These are phyloP conservation scores for Xylaria castorea DNA, from an alignment of 495 filamentous ascomycete species.

Conservation along the genomic window DNA sequence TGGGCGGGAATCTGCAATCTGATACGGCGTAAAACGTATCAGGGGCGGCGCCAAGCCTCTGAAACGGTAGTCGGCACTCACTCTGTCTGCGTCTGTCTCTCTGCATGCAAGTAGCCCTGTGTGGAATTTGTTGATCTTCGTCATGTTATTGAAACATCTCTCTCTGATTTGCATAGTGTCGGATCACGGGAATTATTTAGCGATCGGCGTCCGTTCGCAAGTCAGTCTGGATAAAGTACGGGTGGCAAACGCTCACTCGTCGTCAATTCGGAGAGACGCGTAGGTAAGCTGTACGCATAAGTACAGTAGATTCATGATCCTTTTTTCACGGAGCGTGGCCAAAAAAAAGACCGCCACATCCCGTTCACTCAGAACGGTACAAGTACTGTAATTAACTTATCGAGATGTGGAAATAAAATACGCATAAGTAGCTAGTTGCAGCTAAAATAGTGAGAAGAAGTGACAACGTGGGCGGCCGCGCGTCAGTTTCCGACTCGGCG, in stretches of 20 bases:
- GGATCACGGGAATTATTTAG: neutral
- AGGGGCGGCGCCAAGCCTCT: slow-evolving; percentile 15
- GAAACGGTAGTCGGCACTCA: slow-evolving; percentile 14
- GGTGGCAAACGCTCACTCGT: too few relatives aligned
- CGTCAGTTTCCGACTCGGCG: slow-evolving; percentile 22
- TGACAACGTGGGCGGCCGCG: slow-evolving; percentile 30
- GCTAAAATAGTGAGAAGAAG: slow-evolving; percentile 15
- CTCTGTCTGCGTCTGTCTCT: neutral
- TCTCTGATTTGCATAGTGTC: neutral
- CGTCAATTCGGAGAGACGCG: too few relatives aligned
- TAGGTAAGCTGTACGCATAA: too few relatives aligned
- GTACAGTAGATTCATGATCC: too few relatives aligned
- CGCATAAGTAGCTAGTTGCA: too few relatives aligned
- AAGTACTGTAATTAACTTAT: neutral
- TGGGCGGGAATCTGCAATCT: neutral
- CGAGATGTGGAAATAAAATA: neutral
- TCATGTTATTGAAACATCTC: neutral
- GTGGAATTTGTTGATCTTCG: neutral
- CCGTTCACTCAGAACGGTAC: neutral
- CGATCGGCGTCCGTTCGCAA: neutral
- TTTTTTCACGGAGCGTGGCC: too few relatives aligned
- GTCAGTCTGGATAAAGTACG: too few relatives aligned
- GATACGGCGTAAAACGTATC: slow-evolving; percentile 18
- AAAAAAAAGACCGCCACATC: too few relatives aligned
- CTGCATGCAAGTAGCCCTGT: neutral